phyloP scores from a whole-genome alignment of 495 filamentous ascomycete species.

The Annulohypoxylon bovei region DNA sequence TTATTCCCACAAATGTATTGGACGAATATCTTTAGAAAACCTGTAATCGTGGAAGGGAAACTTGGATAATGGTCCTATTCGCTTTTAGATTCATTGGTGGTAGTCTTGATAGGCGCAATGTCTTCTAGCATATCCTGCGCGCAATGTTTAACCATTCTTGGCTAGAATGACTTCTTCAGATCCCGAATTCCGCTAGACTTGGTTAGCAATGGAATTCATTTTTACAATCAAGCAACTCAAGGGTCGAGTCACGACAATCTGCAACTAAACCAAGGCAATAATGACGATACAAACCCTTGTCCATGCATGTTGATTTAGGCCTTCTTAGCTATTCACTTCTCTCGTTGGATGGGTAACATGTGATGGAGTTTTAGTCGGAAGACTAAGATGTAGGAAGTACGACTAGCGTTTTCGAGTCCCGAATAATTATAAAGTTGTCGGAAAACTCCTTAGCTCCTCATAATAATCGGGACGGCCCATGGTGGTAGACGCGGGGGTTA shows the following conservation, averaged over 20 bases:
- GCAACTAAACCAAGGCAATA: neutral
- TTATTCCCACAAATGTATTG: neutral
- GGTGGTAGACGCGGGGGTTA: slow-evolving; percentile 6
- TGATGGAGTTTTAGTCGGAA: neutral
- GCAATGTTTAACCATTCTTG: neutral
- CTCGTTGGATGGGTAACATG: neutral
- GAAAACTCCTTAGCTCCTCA: neutral
- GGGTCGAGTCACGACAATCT: neutral
- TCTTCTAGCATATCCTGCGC: neutral
- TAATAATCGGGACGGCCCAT: neutral
- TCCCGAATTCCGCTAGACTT: neutral
- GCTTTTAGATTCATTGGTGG: neutral
- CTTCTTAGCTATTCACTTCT: neutral
- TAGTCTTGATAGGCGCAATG: too few species aligned
- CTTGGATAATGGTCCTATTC: neutral
- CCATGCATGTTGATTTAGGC: neutral
- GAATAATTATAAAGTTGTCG: neutral
- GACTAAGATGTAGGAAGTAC: neutral
- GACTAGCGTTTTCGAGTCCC: neutral
- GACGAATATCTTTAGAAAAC: neutral
- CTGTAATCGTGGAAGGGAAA: neutral
- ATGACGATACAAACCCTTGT: neutral
- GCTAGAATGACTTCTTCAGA: neutral
- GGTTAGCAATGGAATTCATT: neutral
- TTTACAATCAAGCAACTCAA: neutral